Percentiles rank a stretch among this genome's conserved stretches.
These are phyloP conservation scores for Ceratocystis albifundus DNA, from an alignment of 2,329 filamentous ascomycete genomes.

Conservation along the genomic window DNA sequence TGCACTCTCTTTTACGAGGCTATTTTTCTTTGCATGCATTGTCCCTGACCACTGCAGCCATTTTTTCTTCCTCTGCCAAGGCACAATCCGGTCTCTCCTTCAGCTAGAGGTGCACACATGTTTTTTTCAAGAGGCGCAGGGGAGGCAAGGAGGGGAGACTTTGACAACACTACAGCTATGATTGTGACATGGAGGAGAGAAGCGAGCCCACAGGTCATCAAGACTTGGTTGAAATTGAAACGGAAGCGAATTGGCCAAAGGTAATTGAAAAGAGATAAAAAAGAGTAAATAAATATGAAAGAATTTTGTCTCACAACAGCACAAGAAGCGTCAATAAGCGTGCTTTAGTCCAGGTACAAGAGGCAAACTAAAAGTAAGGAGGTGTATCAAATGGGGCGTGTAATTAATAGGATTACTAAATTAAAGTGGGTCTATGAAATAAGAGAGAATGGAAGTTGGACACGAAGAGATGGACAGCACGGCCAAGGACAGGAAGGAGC, in stretches of 20 bases:
- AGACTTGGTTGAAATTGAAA: background rate
- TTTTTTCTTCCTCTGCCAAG: background rate
- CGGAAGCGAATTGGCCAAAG: background rate
- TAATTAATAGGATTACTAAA: background rate
- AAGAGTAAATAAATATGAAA: background rate
- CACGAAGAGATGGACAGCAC: background rate
- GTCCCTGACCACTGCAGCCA: conserved; percentile 10
- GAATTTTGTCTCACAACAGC: background rate
- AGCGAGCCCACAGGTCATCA: background rate
- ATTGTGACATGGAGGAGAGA: background rate
- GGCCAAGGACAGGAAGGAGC: background rate
- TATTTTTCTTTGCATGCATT: conserved; percentile 1
- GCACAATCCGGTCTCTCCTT: background rate
- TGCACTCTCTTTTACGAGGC: too few species aligned
- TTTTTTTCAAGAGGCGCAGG: background rate
- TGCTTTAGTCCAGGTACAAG: background rate
- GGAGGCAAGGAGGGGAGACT: background rate
- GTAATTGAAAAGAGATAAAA: background rate
- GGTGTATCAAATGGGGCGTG: background rate
- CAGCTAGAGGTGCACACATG: background rate
- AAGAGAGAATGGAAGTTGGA: background rate
- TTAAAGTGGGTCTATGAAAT: background rate
- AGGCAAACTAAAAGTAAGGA: conserved; percentile 1
- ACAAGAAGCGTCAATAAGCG: background rate
- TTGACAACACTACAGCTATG: background rate